phyloP scores from a whole-genome alignment of 2,329 filamentous ascomycete species.

The Akanthomyces lecanii region DNA sequence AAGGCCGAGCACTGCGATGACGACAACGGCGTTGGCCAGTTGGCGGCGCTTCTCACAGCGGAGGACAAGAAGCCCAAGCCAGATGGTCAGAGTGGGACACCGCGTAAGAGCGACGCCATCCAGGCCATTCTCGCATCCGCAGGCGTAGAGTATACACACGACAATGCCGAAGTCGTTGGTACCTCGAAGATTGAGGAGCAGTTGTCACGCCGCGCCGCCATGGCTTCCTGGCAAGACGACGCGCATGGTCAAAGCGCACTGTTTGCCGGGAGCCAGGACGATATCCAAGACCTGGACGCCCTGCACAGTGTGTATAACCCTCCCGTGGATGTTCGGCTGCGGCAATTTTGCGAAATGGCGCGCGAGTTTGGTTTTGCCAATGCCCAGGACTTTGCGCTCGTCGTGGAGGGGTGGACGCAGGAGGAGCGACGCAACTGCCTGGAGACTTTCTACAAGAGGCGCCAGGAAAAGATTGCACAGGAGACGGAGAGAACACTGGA shows the following conservation, averaged over 20 bases:
- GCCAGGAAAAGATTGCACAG: slow-evolving; percentile 50
- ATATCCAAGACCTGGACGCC: slow-evolving; percentile 27
- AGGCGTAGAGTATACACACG: slow-evolving; percentile 91
- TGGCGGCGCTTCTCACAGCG: slow-evolving; percentile 52
- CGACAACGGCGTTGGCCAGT: slow-evolving; percentile 66
- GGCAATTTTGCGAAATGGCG: slow-evolving; percentile 92
- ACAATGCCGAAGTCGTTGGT: slow-evolving; percentile 93
- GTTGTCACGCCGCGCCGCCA: slow-evolving; percentile 71
- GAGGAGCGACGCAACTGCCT: slow-evolving; percentile 74
- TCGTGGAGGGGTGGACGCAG: slow-evolving; percentile 88
- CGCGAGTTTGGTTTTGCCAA: slow-evolving; percentile 69
- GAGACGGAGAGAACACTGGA: slow-evolving; percentile 20
- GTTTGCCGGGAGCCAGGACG: slow-evolving; percentile 50
- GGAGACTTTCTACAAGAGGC: slow-evolving; percentile 71
- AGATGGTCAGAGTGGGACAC: slow-evolving; percentile 33
- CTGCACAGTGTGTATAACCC: slow-evolving; percentile 59
- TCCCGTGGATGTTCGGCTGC: slow-evolving; percentile 64
- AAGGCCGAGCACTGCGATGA: slow-evolving; percentile 52
- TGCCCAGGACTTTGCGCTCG: slow-evolving; percentile 79
- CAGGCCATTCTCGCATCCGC: slow-evolving; percentile 84
- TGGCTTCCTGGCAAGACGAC: slow-evolving; percentile 43
- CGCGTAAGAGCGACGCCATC: slow-evolving; percentile 64
- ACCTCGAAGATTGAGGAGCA: slow-evolving; percentile 87
- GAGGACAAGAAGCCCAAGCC: slow-evolving; percentile 42
- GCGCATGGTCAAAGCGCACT: slow-evolving; percentile 49